A percentile compares a stretch with the other conserved stretches of the same genome.
These are phyloP conservation scores for Golubevia sp. DNA, from an alignment of 1,284 basidiomycete species.

Conservation along the genomic window DNA sequence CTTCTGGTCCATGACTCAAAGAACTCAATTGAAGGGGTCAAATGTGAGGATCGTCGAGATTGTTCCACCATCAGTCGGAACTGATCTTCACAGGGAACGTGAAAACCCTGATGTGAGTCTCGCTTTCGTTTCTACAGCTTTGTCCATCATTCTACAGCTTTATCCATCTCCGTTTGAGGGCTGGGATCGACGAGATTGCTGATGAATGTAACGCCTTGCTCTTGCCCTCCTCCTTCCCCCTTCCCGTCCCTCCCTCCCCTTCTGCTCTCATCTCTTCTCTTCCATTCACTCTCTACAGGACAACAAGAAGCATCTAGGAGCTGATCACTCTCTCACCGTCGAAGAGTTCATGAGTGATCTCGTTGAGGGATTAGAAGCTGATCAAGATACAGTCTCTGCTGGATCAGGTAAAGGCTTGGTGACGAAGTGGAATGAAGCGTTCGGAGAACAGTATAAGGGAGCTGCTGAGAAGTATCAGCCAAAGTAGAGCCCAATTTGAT, in stretches of 20 bases:
- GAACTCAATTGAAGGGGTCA: constrained; percentile 42
- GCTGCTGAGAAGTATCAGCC: constrained; percentile 29
- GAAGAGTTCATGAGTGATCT: constrained; percentile 51
- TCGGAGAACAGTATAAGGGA: constrained; percentile 31
- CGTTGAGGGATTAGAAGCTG: constrained; percentile 27
- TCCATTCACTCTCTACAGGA: too few species aligned
- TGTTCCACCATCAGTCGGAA: constrained; percentile 47
- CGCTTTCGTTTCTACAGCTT: too few species aligned
- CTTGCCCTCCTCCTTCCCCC: too few species aligned
- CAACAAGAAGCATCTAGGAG: constrained; percentile 49
- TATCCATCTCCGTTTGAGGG: too few species aligned
- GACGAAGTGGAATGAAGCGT: constrained; percentile 40
- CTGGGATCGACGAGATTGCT: too few species aligned
- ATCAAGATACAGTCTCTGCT: constrained; percentile 41
- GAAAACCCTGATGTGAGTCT: constrained; percentile 16
- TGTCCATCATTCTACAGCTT: too few species aligned
- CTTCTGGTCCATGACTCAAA: constrained; percentile 45
- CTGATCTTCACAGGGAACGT: constrained; percentile 34
- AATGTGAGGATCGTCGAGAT: constrained; percentile 48
- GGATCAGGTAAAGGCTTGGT: constrained; percentile 33
- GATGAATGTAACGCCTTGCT: too few species aligned
- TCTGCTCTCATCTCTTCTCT: too few species aligned
- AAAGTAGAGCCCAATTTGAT: too few species aligned
- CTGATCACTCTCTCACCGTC: constrained; percentile 28
- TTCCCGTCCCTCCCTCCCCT: too few species aligned